Base-by-base conservation (phyloP, 371 early-diverging fungal genomes). In the Mortierella sp. region DNA sequence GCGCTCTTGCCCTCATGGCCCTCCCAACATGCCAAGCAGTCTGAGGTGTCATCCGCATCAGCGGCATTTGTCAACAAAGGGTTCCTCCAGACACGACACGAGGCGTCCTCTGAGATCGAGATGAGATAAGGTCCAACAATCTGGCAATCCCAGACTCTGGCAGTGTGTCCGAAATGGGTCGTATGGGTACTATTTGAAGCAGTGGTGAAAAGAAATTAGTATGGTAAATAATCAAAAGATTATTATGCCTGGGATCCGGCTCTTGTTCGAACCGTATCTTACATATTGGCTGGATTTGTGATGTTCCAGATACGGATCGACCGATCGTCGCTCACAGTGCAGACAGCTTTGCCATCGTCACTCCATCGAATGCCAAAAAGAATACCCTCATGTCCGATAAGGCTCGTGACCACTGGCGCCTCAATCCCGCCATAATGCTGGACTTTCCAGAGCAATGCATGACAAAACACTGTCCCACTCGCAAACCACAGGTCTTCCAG, bases 291-390 rank as follows among this genome's bases (percentile, higher is more conserved):
- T 5, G 73, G 57, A 8, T 81, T n/a, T 0, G 74, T 81, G 13
- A 92, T 69, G 13, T 91, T 82, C 97, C 97, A 97, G 6, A 96
- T 76, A 28, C 96, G 93, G 53, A 96, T 91, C 0, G 97, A 94
- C 24, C 97, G 93, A 87, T 97, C 97, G 74, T 97, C 97, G 1
- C 96, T 96, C 1, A 95, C 95, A 21, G 96, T 95, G 2, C 92
- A 89, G 4, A 97, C 43, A 40, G 82, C 81, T 9, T 72, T 82
- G 10, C 94, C 95, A 75, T 93, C 91, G 1, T 84, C 75, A 77
- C 91, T 93, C 77, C 96, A 95, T 44, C 92, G 83, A n/a, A 97
- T 89, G 28, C 94, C 93, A 87, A 97, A 97, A 1, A 97, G 91
- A 11, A 95, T 96, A 46, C 97, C 91, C 78, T 95, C 95, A 72